phyloP scores from a whole-genome alignment of 768 basidiomycete genomes.

The Calocera cornea region DNA sequence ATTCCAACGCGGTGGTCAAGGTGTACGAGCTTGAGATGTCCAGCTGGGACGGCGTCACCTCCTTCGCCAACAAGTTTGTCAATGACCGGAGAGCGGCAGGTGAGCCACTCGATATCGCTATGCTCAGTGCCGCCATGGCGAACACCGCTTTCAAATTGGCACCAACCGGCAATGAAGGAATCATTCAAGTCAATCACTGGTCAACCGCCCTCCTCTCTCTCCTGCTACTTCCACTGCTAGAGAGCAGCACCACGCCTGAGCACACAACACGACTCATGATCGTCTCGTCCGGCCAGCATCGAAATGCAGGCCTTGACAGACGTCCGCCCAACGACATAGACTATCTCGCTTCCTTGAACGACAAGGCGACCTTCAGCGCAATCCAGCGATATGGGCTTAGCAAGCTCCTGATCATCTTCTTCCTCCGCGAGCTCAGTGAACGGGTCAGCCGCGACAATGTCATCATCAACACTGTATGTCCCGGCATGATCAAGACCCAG shows the following conservation, averaged over 20 bases:
- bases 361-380: neutral
- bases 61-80: neutral
- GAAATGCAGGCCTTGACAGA: neutral
- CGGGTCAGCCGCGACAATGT: neutral
- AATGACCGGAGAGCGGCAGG: neutral
- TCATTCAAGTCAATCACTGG: neutral
- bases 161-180: neutral
- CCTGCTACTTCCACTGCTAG: neutral
- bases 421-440: neutral
- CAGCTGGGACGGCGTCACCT: neutral
- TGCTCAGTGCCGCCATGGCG: neutral
- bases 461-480: neutral
- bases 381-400: neutral
- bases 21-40: neutral
- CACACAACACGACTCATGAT: neutral
- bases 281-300: neutral
- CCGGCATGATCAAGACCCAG: neutral
- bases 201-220: neutral
- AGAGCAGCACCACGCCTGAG: neutral
- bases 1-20: neutral
- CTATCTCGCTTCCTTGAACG: neutral
- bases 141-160: neutral
- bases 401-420: neutral
- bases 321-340: neutral
- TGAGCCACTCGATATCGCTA: neutral